Conservation (phyloP, 345 rosid species). For the Ceriops decandra region DNA sequence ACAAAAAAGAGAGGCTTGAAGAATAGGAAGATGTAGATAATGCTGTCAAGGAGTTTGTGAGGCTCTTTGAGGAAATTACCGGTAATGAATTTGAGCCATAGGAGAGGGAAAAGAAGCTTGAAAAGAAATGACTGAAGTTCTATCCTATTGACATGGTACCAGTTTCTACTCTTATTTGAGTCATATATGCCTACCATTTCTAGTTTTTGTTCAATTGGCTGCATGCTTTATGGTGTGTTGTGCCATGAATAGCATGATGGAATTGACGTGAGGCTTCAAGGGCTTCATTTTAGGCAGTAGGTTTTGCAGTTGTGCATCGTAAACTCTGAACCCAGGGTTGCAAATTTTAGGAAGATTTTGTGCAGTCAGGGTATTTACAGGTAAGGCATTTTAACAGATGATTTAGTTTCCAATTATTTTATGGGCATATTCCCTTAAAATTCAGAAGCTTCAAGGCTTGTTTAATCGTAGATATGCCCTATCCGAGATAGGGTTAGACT, state of each 20-base stretch:
- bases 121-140: slow-evolving; percentile 57
- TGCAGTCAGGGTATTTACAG: slow-evolving; percentile 75
- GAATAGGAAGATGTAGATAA: slow-evolving; percentile 54
- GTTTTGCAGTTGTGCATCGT: slow-evolving; percentile 55
- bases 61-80: slow-evolving; percentile 64
- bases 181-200: too few species aligned
- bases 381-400: slow-evolving; percentile 17
- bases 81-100: slow-evolving; percentile 79
- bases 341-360: slow-evolving; percentile 53
- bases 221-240: neutral
- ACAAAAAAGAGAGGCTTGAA: slow-evolving; percentile 63
- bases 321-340: slow-evolving; percentile 63
- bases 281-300: slow-evolving; percentile 62
- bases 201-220: neutral
- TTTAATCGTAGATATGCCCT: slow-evolving; percentile 50
- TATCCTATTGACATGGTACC: slow-evolving; percentile 77
- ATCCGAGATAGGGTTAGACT: slow-evolving; percentile 67
- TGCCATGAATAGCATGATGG: slow-evolving; percentile 54
- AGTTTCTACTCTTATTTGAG: neutral
- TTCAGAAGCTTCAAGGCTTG: neutral
- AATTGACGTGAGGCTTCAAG: slow-evolving; percentile 69
- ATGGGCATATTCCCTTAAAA: neutral
- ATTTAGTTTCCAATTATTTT: neutral
- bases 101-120: slow-evolving; percentile 74
- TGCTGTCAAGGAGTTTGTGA: slow-evolving; percentile 62